A percentile compares a stretch with the other conserved stretches of the same genome.
Conservation (phyloP, 352 stramenopile genomes). For the Pythium brassicae region DNA sequence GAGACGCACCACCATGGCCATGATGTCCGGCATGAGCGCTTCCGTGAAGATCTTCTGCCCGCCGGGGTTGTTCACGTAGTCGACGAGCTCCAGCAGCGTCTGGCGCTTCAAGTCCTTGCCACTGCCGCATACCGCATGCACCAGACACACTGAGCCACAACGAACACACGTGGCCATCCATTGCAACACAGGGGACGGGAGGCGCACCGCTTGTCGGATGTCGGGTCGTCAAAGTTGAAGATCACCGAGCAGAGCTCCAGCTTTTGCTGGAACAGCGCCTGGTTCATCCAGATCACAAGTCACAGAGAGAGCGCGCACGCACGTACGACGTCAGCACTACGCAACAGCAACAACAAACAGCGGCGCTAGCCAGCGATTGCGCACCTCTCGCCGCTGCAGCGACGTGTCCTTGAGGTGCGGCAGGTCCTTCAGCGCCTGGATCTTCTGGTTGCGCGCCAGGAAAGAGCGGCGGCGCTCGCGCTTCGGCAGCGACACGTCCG, state of each 20-base stretch:
- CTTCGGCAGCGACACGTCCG: conserved; percentile 79
- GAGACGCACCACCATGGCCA: conserved; percentile 82
- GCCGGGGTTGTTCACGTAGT: conserved; percentile 97
- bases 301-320: too few species aligned
- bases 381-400: conserved; percentile 64
- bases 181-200: too few species aligned
- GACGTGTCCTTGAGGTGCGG: conserved; percentile 85
- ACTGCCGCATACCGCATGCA: conserved; percentile 23
- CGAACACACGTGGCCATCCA: too few species aligned
- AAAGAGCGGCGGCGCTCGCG: conserved; percentile 79
- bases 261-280: conserved; percentile 96
- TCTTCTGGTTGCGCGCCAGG: conserved; percentile 82
- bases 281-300: background rate
- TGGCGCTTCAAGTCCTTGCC: conserved; percentile 97
- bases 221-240: conserved; percentile 97
- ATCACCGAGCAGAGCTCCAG: conserved; percentile 95
- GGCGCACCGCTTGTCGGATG: conserved; percentile 87
- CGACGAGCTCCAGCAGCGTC: conserved; percentile 98
- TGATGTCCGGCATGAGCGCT: conserved; percentile 95
- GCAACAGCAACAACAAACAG: background rate
- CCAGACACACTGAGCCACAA: background rate
- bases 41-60: conserved; percentile 97
- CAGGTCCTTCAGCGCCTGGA: conserved; percentile 81
- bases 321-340: conserved; percentile 21
- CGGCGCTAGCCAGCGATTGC: background rate